Conservation (phyloP, 2,329 filamentous ascomycete genomes). For the Cytospora schulzeri region DNA sequence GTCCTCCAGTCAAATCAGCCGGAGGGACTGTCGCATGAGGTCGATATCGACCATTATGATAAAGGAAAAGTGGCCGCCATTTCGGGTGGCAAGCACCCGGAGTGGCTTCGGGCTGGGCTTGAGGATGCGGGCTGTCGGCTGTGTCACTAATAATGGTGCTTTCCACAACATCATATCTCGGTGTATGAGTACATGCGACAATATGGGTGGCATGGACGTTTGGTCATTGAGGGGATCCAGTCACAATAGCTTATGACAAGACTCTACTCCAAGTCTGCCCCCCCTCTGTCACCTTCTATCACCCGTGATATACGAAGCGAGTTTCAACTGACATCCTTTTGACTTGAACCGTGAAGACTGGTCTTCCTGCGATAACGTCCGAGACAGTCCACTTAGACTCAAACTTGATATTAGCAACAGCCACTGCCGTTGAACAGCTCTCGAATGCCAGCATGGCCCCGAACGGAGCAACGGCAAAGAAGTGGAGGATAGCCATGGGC, state of each 20-base stretch:
- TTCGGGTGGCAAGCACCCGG: background rate
- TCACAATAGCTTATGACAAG: background rate
- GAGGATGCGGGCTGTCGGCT: background rate
- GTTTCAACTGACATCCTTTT: background rate
- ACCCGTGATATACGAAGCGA: background rate
- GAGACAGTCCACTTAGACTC: background rate
- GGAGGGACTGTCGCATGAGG: background rate
- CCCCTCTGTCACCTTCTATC: background rate
- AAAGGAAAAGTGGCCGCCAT: background rate
- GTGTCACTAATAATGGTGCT: background rate
- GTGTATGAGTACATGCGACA: background rate
- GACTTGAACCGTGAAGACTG: background rate
- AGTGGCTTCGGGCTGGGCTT: background rate
- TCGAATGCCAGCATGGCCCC: slow-evolving; percentile 9
- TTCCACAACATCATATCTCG: background rate
- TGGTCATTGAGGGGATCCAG: background rate
- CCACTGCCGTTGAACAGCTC: background rate
- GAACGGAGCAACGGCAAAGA: slow-evolving; percentile 37
- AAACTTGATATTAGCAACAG: background rate
- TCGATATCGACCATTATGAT: background rate
- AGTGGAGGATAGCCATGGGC: slow-evolving; percentile 56
- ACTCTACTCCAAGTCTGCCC: background rate
- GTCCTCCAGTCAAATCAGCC: background rate
- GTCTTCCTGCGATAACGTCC: background rate
- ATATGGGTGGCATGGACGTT: background rate